Base-by-base conservation (phyloP, 306 rosid species). In the Sechiopsis laciniata region DNA sequence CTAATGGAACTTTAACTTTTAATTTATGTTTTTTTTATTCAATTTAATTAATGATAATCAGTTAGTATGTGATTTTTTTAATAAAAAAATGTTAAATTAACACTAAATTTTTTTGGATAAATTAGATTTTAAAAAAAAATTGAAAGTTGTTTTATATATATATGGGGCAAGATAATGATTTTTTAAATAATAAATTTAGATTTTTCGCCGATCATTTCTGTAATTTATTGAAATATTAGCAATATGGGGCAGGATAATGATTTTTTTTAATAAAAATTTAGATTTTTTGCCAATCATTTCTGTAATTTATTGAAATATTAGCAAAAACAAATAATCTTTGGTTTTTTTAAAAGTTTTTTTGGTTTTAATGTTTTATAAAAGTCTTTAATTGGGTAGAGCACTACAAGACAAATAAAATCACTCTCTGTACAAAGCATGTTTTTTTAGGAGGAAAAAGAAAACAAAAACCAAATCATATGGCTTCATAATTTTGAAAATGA, bases 331-430 rank as follows among this genome's bases (percentile, higher is more conserved):
- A 3, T 32, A 4, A 35, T 35, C 40, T 60, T 13, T 15, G 7
- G 15, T 29, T 35, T 32, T 16, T 16, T 32, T 32, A 32, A 26
- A 26, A 42, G 1, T 45, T 10, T 1, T 0, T 16, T 62, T 32
- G 13, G 13, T 32, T 32, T n/a, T 16, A n/a, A 15, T 37, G 0
- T 61, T 14, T 61, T 61, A 6, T 14, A 29, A 61, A 61, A 10
- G 68, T 29, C 6, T 61, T 15, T 7, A 22, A 26, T 48, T 63
- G 37, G 37, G 37, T 32, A 32, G 37, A 3, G 37, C 37, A 32
- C 50, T 32, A 63, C 24, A 37, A 63, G 70, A 63, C 70, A 63
- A 63, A 63, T n/a, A n/a, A 63, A 63, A 1, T 35, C 21, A 63
- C 22, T 63, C 29, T 63, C 37, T 63, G 24, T 63, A 32, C 32